Evolutionary conservation across 352 stramenopile genomes (phyloP).

Genomic region (Phytophthora capsici): DNA sequence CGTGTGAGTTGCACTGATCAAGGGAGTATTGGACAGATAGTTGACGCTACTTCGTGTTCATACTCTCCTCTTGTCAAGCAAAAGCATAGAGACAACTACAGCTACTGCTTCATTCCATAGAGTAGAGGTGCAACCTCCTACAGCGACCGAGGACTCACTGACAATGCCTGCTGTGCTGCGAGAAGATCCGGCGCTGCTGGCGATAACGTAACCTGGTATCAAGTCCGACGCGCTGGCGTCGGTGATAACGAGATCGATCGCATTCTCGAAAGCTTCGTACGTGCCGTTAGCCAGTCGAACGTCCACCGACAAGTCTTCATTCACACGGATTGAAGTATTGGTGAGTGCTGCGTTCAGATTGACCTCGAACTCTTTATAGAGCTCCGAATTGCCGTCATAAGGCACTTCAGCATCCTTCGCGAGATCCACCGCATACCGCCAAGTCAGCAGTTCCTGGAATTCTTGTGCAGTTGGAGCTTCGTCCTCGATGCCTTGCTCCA

Average conservation of each 20-base stretch:
- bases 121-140: constrained; percentile 3
- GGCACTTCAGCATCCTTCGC: constrained; percentile 44
- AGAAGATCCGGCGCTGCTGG: constrained; percentile 17
- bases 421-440: constrained; percentile 58
- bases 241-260: constrained; percentile 28
- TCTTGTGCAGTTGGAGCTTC: constrained; percentile 30
- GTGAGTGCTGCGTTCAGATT: constrained; percentile 40
- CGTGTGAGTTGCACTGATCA: constrained; percentile 3
- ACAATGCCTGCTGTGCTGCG: background rate
- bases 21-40: constrained; percentile 4
- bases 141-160: constrained; percentile 19
- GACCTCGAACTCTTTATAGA: constrained; percentile 52
- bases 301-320: constrained; percentile 35
- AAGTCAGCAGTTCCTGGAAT: constrained; percentile 54
- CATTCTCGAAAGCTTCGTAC: constrained; percentile 39
- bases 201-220: constrained; percentile 22
- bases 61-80: constrained; percentile 8
- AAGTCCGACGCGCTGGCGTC: constrained; percentile 27
- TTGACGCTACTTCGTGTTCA: constrained; percentile 12
- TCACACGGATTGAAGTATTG: constrained; percentile 43
- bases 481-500: constrained; percentile 27
- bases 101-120: constrained; percentile 30
- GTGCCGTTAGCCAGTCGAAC: constrained; percentile 35
- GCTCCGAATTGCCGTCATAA: constrained; percentile 48
- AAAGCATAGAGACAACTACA: constrained; percentile 19